phyloP scores from a whole-genome alignment of 2,329 filamentous ascomycete genomes.

The Rachicladosporium sp. region DNA sequence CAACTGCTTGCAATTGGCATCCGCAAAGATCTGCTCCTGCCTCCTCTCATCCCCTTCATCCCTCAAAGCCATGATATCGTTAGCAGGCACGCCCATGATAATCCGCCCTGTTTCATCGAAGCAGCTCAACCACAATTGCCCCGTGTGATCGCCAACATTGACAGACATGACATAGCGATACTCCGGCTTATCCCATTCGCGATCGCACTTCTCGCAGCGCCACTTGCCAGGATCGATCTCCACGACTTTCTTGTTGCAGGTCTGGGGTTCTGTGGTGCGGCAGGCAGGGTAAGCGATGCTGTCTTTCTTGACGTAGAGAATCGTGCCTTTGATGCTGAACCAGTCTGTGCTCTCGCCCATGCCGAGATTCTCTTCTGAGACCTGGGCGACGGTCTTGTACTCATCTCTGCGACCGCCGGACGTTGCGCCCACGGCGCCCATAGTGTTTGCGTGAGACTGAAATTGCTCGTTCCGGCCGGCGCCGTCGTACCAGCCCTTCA shows the following conservation, averaged over 20 bases:
- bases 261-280: constrained; percentile 41
- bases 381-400: constrained; percentile 65
- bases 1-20: constrained; percentile 74
- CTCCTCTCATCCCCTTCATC: constrained; percentile 51
- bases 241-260: constrained; percentile 88
- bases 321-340: constrained; percentile 76
- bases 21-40: constrained; percentile 52
- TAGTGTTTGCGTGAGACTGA: constrained; percentile 46
- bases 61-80: constrained; percentile 67
- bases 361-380: constrained; percentile 76
- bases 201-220: constrained; percentile 85
- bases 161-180: constrained; percentile 84
- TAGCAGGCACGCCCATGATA: constrained; percentile 66
- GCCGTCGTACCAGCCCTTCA: constrained; percentile 96
- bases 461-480: constrained; percentile 68
- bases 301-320: constrained; percentile 82
- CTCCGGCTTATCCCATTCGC: constrained; percentile 59
- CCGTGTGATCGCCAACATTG: constrained; percentile 85
- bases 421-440: constrained; percentile 45
- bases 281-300: constrained; percentile 84
- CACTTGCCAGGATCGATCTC: constrained; percentile 68
- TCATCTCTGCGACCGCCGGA: constrained; percentile 51
- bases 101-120: constrained; percentile 76
- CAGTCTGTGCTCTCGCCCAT: constrained; percentile 64
- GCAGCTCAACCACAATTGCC: constrained; percentile 80